Evolutionary conservation across 2,329 filamentous ascomycete species (phyloP).

Genomic region (Coniochaeta hoffmannii): DNA sequence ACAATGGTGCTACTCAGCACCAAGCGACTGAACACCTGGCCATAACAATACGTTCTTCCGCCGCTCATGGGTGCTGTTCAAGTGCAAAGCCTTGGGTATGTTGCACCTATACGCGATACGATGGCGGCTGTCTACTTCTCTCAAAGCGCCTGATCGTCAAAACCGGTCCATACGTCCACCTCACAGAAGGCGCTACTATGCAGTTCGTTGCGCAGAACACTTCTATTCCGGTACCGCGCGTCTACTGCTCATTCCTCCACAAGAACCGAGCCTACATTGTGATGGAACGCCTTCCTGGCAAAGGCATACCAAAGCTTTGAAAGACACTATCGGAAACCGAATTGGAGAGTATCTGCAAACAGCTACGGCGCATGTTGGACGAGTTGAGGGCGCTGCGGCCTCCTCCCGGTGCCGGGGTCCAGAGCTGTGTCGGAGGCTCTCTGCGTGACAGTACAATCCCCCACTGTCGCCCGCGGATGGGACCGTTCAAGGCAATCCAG

Average conservation of each 20-base stretch:
- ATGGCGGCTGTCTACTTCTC: slow-evolving; percentile 19
- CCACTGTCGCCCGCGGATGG: slow-evolving; percentile 5
- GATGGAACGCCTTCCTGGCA: slow-evolving; percentile 29
- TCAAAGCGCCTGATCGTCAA: slow-evolving; percentile 19
- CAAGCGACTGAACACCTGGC: slow-evolving; percentile 18
- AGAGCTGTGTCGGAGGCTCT: slow-evolving; percentile 19
- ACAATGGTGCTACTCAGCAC: neutral
- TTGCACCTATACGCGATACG: slow-evolving; percentile 12
- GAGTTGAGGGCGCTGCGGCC: neutral
- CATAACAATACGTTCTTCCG: slow-evolving; percentile 20
- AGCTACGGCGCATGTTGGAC: slow-evolving; percentile 7
- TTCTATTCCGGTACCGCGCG: slow-evolving; percentile 34
- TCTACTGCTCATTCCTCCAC: slow-evolving; percentile 34
- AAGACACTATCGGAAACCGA: slow-evolving; percentile 3
- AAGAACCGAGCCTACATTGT: slow-evolving; percentile 34
- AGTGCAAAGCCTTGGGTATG: slow-evolving; percentile 12
- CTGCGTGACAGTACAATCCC: slow-evolving; percentile 20
- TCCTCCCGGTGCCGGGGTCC: neutral
- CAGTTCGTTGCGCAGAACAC: slow-evolving; percentile 31
- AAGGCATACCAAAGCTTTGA: slow-evolving; percentile 10
- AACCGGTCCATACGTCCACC: slow-evolving; percentile 10
- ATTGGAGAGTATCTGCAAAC: neutral
- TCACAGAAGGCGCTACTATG: slow-evolving; percentile 20
- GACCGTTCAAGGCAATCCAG: slow-evolving; percentile 22
- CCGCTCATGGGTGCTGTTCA: slow-evolving; percentile 18